phyloP scores from a whole-genome alignment of 495 filamentous ascomycete genomes.

The Talaromyces trachyspermus region DNA sequence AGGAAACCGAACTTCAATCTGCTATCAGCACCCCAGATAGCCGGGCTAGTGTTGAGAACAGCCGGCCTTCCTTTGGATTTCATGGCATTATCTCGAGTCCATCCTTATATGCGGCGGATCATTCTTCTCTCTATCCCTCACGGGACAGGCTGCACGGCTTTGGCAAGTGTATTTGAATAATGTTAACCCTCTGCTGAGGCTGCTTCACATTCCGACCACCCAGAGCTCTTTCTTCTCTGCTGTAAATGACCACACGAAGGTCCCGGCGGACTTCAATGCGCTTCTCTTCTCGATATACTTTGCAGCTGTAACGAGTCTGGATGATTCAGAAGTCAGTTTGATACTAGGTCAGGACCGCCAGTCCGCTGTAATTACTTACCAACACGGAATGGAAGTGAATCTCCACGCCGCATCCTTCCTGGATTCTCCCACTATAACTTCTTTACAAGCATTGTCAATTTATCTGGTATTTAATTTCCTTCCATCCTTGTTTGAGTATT shows the following conservation, averaged over 20 bases:
- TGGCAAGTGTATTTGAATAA: conserved; percentile 24
- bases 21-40: not conserved
- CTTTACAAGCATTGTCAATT: conserved; percentile 29
- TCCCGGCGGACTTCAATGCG: conserved; percentile 26
- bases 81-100: not conserved
- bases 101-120: conserved; percentile 9
- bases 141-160: conserved; percentile 21
- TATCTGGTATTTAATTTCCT: conserved; percentile 18
- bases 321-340: conserved; percentile 17
- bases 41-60: not conserved
- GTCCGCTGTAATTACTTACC: conserved; percentile 23
- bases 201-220: conserved; percentile 37
- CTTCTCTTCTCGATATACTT: conserved; percentile 42
- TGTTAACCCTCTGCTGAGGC: conserved; percentile 35
- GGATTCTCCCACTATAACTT: conserved; percentile 25
- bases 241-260: conserved; percentile 24
- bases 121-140: conserved; percentile 15
- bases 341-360: conserved; percentile 18
- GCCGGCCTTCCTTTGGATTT: not conserved
- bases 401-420: conserved; percentile 22
- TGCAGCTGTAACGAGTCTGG: conserved; percentile 27
- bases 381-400: conserved; percentile 24
- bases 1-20: conserved; percentile 1
- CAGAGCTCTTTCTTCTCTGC: conserved; percentile 28
- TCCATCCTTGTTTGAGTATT: not conserved